Conservation (phyloP, 495 filamentous ascomycete species). For the Podospora australis region DNA sequence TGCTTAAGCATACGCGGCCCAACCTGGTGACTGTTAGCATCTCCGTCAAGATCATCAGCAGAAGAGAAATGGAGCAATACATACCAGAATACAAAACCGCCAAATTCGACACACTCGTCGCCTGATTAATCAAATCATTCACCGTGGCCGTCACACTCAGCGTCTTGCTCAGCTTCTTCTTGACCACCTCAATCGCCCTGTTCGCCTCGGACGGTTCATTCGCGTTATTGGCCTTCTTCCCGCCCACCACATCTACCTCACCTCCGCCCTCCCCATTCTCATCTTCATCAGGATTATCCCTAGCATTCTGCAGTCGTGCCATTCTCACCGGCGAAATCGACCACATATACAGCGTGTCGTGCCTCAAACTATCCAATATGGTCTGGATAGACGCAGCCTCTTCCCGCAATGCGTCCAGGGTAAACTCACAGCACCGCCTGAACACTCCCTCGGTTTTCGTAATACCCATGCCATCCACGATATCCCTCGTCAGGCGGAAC, state of each 20-base stretch:
- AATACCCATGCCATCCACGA: slow-evolving; percentile 95
- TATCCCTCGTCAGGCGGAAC: slow-evolving; percentile 89
- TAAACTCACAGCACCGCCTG: slow-evolving; percentile 94
- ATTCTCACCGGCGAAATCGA: slow-evolving; percentile 84
- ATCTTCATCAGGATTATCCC: slow-evolving; percentile 31
- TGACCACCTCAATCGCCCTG: slow-evolving; percentile 81
- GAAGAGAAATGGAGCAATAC: slow-evolving; percentile 17
- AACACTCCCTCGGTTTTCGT: slow-evolving; percentile 94
- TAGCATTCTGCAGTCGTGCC: slow-evolving; percentile 51
- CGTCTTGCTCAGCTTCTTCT: slow-evolving; percentile 89
- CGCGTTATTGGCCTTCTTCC: slow-evolving; percentile 35
- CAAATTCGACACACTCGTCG: slow-evolving; percentile 85
- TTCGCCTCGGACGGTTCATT: slow-evolving; percentile 90
- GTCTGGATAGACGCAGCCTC: slow-evolving; percentile 96
- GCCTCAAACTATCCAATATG: slow-evolving; percentile 88
- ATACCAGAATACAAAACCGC: slow-evolving; percentile 86
- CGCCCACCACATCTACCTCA: not conserved
- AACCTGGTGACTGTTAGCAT: slow-evolving; percentile 37
- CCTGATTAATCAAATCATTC: slow-evolving; percentile 93
- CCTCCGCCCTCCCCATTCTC: slow-evolving; percentile 6
- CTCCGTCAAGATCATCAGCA: not conserved
- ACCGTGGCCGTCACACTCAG: slow-evolving; percentile 91
- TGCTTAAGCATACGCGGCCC: slow-evolving; percentile 62
- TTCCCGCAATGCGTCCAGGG: slow-evolving; percentile 82
- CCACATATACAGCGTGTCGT: slow-evolving; percentile 95